These are phyloP conservation scores for Fusarium sp. DNA, from an alignment of 2,329 filamentous ascomycete species.

Conservation along the genomic window DNA sequence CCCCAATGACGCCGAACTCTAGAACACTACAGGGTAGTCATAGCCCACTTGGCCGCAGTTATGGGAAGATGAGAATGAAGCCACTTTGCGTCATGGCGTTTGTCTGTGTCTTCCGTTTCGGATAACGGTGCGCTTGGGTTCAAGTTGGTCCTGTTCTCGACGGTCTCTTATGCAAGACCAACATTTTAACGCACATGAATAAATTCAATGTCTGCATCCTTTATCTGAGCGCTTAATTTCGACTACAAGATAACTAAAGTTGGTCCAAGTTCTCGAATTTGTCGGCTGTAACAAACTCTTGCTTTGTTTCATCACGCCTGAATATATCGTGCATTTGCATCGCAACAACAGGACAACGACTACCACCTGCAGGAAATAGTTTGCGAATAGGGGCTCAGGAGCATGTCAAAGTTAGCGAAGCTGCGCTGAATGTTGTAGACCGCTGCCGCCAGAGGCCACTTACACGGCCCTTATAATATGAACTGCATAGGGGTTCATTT, in stretches of 20 bases:
- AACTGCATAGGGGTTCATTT: conserved; percentile 44
- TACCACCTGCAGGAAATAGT: background rate
- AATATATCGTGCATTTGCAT: conserved; percentile 13
- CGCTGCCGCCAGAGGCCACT: conserved; percentile 29
- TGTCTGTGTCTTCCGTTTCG: conserved; percentile 26
- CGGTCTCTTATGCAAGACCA: conserved; percentile 22
- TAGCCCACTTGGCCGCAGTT: conserved; percentile 36
- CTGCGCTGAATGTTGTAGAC: conserved; percentile 18
- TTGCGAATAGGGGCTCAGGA: conserved; percentile 34
- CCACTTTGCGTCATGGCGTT: conserved; percentile 39
- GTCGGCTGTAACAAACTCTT: conserved; percentile 5
- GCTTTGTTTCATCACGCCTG: conserved; percentile 7
- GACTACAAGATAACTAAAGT: background rate
- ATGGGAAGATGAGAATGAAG: conserved; percentile 29
- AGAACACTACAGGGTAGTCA: conserved; percentile 39
- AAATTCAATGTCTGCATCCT: conserved; percentile 14
- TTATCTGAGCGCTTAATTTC: conserved; percentile 17
- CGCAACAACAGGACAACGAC: conserved; percentile 28
- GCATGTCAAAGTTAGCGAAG: background rate
- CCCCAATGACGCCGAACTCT: conserved; percentile 13
- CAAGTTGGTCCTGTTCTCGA: conserved; percentile 18
- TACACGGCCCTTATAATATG: conserved; percentile 38
- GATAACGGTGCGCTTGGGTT: conserved; percentile 36
- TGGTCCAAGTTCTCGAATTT: conserved; percentile 9
- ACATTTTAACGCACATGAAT: conserved; percentile 17